A percentile compares a stretch with the other conserved stretches of the same genome.
phyloP scores from a whole-genome alignment of 441 rosid genomes.

The Pelargonium fulgidum region DNA sequence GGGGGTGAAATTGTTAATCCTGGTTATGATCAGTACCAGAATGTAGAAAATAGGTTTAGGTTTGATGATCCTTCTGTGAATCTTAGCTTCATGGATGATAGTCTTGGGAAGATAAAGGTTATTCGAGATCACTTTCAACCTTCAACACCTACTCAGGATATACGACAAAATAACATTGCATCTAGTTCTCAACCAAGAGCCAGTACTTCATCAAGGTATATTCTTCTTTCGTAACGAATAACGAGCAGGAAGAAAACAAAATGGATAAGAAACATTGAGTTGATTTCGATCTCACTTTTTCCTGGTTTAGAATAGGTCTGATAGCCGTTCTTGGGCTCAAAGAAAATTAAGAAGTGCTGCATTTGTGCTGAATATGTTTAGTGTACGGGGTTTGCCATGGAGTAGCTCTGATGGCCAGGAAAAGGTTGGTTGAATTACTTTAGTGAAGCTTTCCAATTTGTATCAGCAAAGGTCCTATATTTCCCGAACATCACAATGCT shows the following conservation, averaged over 20 bases:
- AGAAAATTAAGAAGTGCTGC: constrained; percentile 52
- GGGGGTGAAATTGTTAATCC: constrained; percentile 1
- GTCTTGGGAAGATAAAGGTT: constrained; percentile 53
- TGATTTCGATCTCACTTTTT: constrained; percentile 22
- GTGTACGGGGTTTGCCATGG: constrained; percentile 66
- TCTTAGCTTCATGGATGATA: constrained; percentile 22
- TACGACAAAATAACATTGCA: constrained; percentile 34
- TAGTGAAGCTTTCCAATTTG: constrained; percentile 5
- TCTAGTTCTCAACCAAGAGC: constrained; percentile 34
- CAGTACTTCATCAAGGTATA: constrained; percentile 41
- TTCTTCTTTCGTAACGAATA: neutral
- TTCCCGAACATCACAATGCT: constrained; percentile 17
- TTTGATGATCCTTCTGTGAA: constrained; percentile 18
- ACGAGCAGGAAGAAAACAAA: neutral
- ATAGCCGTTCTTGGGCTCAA: constrained; percentile 33
- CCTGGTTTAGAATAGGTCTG: constrained; percentile 55
- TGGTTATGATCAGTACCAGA: constrained; percentile 7
- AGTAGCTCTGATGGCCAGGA: constrained; percentile 46
- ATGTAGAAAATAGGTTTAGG: constrained; percentile 22
- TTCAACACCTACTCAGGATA: constrained; percentile 33
- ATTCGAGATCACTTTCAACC: constrained; percentile 65
- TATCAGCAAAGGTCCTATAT: constrained; percentile 8
- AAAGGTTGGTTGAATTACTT: constrained; percentile 44
- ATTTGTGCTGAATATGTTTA: constrained; percentile 64
- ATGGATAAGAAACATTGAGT: constrained; percentile 15